Evolutionary conservation across 352 stramenopile species (phyloP).

Genomic region (Globisporangium parvum): DNA sequence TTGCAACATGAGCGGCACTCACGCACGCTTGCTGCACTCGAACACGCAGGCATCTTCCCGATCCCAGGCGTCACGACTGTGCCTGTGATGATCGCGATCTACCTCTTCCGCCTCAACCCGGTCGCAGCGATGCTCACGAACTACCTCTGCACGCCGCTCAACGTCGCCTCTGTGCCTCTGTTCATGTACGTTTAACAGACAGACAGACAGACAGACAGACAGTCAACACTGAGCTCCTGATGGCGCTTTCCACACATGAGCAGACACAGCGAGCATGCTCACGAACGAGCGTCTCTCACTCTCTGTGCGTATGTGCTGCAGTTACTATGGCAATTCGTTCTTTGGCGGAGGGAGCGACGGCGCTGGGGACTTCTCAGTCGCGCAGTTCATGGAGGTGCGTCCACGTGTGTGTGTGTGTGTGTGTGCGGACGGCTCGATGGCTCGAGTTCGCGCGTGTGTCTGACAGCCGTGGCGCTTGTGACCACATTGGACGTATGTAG

Average conservation of each 20-base stretch:
- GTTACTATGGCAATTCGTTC: constrained; percentile 54
- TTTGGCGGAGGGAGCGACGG: constrained; percentile 30
- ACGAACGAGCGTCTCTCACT: not conserved
- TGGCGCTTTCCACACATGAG: not conserved
- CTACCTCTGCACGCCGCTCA: constrained; percentile 73
- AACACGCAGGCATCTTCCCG: constrained; percentile 55
- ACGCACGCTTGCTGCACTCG: too few species aligned
- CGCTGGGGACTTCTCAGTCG: constrained; percentile 58
- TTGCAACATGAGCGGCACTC: not conserved
- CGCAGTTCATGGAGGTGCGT: constrained; percentile 49
- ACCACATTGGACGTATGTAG: constrained; percentile 7
- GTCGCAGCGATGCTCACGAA: constrained; percentile 81
- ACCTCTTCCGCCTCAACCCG: constrained; percentile 74
- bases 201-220: too few species aligned
- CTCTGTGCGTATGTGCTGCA: constrained; percentile 11
- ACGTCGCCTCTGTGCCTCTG: constrained; percentile 64
- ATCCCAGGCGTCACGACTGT: constrained; percentile 69
- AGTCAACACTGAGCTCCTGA: too few species aligned
- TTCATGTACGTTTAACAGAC: constrained; percentile 53
- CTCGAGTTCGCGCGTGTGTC: not conserved
- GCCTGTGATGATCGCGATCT: constrained; percentile 69
- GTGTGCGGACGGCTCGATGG: too few species aligned
- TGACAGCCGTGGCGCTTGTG: too few species aligned
- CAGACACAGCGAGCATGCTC: not conserved
- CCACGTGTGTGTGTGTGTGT: not conserved